Conservation (phyloP, 345 rosid species). For the Clausena lansium region DNA sequence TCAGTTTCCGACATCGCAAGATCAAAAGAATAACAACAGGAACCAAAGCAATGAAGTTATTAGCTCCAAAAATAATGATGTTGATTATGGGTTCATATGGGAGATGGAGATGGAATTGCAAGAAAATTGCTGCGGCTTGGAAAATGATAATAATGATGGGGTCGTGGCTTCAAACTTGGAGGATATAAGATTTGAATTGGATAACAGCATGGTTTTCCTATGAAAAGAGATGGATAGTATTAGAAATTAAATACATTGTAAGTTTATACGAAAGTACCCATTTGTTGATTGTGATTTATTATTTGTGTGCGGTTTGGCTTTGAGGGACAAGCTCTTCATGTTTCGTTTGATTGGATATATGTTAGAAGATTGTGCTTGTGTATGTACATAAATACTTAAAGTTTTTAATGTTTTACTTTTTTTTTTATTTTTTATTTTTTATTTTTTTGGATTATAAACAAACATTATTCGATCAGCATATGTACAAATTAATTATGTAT, state of each 20-base stretch:
- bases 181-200: conserved; percentile 41
- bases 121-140: conserved; percentile 30
- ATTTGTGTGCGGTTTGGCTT: conserved; percentile 17
- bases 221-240: not conserved
- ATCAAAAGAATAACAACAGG: conserved; percentile 22
- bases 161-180: conserved; percentile 41
- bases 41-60: conserved; percentile 16
- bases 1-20: conserved; percentile 22
- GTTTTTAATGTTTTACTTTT: not conserved
- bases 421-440: not conserved
- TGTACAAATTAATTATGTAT: not conserved
- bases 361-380: conserved; percentile 6
- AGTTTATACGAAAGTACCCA: not conserved
- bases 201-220: conserved; percentile 37
- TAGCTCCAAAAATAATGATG: conserved; percentile 29
- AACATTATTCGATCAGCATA: not conserved
- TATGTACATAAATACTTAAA: not conserved
- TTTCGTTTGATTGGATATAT: not conserved
- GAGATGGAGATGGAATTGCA: conserved; percentile 42
- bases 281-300: conserved; percentile 21
- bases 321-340: conserved; percentile 9
- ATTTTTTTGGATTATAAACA: not conserved
- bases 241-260: not conserved
- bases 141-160: conserved; percentile 7
- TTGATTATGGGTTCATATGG: conserved; percentile 52